phyloP scores from a whole-genome alignment of 1,284 basidiomycete genomes.

The Sphaerobolus stellatus region DNA sequence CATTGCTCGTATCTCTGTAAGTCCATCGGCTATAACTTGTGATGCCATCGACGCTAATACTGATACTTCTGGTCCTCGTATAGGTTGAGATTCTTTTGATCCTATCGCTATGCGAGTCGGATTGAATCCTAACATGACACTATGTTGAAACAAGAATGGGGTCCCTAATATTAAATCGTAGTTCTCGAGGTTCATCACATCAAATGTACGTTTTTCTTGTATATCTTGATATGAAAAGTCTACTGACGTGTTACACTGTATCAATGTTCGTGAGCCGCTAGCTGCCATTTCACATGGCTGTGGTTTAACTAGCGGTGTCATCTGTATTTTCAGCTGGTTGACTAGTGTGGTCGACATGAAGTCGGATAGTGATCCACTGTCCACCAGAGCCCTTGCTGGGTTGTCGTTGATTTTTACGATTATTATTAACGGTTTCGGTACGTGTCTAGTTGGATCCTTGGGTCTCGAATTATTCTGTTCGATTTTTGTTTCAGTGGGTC shows the following conservation, averaged over 20 bases:
- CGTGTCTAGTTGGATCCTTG: not conserved
- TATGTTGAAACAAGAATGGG: slow-evolving; percentile 25
- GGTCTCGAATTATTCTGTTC: not conserved
- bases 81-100: slow-evolving; percentile 12
- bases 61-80: slow-evolving; percentile 22
- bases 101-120: slow-evolving; percentile 19
- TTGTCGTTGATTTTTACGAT: not conserved
- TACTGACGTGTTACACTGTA: slow-evolving; percentile 4
- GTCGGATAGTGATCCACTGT: not conserved
- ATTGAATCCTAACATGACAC: slow-evolving; percentile 28
- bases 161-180: slow-evolving; percentile 34
- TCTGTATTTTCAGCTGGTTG: slow-evolving; percentile 10
- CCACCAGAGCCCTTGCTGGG: not conserved
- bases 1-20: no score
- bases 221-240: slow-evolving; percentile 2
- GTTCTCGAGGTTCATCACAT: slow-evolving; percentile 31
- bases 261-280: not conserved
- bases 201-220: slow-evolving; percentile 22
- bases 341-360: slow-evolving; percentile 14
- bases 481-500: not conserved
- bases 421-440: not conserved
- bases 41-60: slow-evolving; percentile 16
- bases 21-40: no score
- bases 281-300: slow-evolving; percentile 4
- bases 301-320: slow-evolving; percentile 3